Base-by-base conservation (phyloP, 192 early-diverging fungal genomes). In the Coemansia asiatica region DNA sequence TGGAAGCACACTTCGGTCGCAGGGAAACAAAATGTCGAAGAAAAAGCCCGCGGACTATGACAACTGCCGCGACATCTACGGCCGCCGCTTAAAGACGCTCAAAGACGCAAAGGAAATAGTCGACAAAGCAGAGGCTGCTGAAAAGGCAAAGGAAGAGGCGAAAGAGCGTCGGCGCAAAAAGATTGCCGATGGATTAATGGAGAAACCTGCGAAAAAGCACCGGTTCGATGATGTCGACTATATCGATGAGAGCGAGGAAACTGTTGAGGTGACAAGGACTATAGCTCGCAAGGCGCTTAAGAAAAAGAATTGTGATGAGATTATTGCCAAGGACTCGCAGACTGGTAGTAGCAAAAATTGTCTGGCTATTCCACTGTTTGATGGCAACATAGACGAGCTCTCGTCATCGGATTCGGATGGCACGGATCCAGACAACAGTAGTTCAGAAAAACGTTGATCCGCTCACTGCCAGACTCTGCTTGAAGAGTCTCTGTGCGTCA, bases 31-130 rank as follows among this genome's bases (percentile, higher is more conserved):
- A 35, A 95, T 93, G 92, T 83, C 88, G 29, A 85, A 90, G 19
- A 87, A 94, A 61, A 96, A 94, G 67, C 91, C 92, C 1, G 94
- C 90, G 22, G 95, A 95, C 75, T 92, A 87, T 56, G 97, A 99
- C 62, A 88, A 90, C 16, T 98, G 95, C 79, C 86, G 97, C 38
- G 96, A 99, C 80, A 80, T 98, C 54, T 89, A 89, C 51, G 96
- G 96, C 3, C 81, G 94, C 25, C 85, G 97, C 13, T 81, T 99
- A 6, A 89, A 90, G 74, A 91, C 92, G 6, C 86, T 95, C 7
- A 96, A 94, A 62, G 94, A 95, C 35, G 94, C 92, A 29, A 92
- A 94, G 75, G 85, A 86, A 82, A 94, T 87, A 67, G 65, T 84
- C 13, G 67, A 74, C 0, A 56, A 72, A n/a, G 18, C 73, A 9